Conservation (phyloP, 2,329 filamentous ascomycete species). For the Curvularia sp. region DNA sequence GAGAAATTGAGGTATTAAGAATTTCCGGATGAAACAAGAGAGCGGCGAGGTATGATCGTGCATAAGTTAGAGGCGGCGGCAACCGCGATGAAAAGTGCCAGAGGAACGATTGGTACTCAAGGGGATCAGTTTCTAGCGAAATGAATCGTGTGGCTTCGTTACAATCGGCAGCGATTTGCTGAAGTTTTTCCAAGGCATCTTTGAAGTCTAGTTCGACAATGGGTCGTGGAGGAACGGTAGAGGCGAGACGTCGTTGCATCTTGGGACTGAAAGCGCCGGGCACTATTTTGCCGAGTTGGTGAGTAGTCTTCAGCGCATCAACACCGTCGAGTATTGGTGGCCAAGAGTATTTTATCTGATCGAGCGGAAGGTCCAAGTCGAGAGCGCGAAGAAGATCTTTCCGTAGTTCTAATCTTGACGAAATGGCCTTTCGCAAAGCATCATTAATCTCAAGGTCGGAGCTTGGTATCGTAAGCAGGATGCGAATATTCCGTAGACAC, state of each 20-base stretch:
- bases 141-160: conserved; percentile 59
- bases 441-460: conserved; percentile 41
- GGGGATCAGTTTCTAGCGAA: conserved; percentile 36
- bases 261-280: conserved; percentile 87
- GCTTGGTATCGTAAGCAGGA: conserved; percentile 28
- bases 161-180: conserved; percentile 74
- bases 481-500: background rate
- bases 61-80: conserved; percentile 82
- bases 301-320: conserved; percentile 64
- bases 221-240: conserved; percentile 89
- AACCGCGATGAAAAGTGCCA: conserved; percentile 77
- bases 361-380: conserved; percentile 48
- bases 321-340: conserved; percentile 53
- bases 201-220: conserved; percentile 80
- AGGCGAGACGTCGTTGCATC: conserved; percentile 88
- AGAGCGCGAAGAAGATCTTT: conserved; percentile 65
- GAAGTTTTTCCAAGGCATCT: conserved; percentile 73
- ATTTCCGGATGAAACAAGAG: conserved; percentile 74
- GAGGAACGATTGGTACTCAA: conserved; percentile 67
- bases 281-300: conserved; percentile 68
- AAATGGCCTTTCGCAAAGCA: conserved; percentile 62
- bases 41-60: conserved; percentile 78
- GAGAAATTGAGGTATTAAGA: conserved; percentile 70
- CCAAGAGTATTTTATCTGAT: conserved; percentile 45
- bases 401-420: conserved; percentile 70